These are phyloP conservation scores for Globisporangium cederbergense DNA, from an alignment of 352 stramenopile species.

Conservation along the genomic window DNA sequence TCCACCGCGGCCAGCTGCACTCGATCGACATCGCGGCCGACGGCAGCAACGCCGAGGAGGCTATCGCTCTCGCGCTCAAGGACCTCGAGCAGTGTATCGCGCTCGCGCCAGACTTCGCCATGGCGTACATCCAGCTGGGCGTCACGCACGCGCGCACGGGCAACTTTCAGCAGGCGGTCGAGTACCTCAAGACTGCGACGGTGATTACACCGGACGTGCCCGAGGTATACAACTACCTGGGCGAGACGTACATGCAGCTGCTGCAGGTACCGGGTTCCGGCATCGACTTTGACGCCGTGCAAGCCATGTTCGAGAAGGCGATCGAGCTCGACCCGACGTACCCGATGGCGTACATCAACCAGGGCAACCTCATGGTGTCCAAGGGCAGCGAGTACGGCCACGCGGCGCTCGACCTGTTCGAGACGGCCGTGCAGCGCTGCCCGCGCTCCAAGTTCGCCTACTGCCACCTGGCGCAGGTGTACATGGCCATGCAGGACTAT, in stretches of 20 bases:
- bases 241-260: constrained; percentile 86
- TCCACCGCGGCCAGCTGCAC: constrained; percentile 79
- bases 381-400: constrained; percentile 69
- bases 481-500: constrained; percentile 86
- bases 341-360: constrained; percentile 87
- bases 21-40: constrained; percentile 67
- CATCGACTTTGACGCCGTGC: constrained; percentile 54
- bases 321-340: constrained; percentile 78
- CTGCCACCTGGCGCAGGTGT: constrained; percentile 79
- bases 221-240: constrained; percentile 86
- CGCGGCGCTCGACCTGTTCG: constrained; percentile 67
- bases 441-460: constrained; percentile 82
- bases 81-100: constrained; percentile 74
- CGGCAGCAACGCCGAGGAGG: constrained; percentile 45
- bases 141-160: constrained; percentile 70
- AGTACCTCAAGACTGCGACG: constrained; percentile 60
- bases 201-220: constrained; percentile 69
- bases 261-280: constrained; percentile 44
- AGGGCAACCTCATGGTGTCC: constrained; percentile 76
- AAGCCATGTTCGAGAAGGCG: constrained; percentile 80
- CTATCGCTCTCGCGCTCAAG: constrained; percentile 48
- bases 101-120: constrained; percentile 69
- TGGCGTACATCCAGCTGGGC: constrained; percentile 82
- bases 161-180: constrained; percentile 68
- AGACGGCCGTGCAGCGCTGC: constrained; percentile 74